Percentiles rank a stretch among this genome's conserved stretches.
phyloP scores from a whole-genome alignment of 169 alveolate species.

The Plasmodium gonderi region DNA sequence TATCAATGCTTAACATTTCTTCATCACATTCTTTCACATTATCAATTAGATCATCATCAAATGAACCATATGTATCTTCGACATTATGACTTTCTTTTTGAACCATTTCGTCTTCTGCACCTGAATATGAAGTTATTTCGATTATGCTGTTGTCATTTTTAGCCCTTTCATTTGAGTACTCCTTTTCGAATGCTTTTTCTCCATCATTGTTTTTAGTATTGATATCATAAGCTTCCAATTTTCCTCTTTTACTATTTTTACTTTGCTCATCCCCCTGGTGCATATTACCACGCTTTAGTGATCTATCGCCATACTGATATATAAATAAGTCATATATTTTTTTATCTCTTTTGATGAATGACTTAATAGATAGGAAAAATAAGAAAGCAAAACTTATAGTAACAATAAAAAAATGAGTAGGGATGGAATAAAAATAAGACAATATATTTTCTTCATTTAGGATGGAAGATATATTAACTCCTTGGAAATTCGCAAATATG shows the following conservation, averaged over 20 bases:
- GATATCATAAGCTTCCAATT: neutral
- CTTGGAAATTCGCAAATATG: constrained; percentile 68
- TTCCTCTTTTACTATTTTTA: neutral
- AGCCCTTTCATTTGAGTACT: neutral
- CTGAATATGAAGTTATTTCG: constrained; percentile 2
- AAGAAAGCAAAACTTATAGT: constrained; percentile 59
- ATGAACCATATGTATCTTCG: neutral
- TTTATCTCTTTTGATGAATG: constrained; percentile 53
- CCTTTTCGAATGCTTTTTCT: neutral
- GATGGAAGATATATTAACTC: constrained; percentile 42
- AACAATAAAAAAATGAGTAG: constrained; percentile 46
- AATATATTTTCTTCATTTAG: constrained; percentile 9
- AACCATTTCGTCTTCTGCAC: neutral
- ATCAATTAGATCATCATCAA: neutral
- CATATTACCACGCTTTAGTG: neutral
- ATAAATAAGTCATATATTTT: constrained; percentile 22
- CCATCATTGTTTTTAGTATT: neutral
- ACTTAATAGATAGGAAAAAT: constrained; percentile 50
- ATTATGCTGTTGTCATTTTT: neutral
- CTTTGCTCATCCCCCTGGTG: neutral
- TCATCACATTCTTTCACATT: neutral
- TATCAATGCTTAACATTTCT: neutral
- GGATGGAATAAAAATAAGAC: constrained; percentile 22
- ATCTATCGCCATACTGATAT: constrained; percentile 10
- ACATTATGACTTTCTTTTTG: neutral